These are phyloP conservation scores for Tetracladium marchalianum DNA, from an alignment of 495 filamentous ascomycete species.

Conservation along the genomic window DNA sequence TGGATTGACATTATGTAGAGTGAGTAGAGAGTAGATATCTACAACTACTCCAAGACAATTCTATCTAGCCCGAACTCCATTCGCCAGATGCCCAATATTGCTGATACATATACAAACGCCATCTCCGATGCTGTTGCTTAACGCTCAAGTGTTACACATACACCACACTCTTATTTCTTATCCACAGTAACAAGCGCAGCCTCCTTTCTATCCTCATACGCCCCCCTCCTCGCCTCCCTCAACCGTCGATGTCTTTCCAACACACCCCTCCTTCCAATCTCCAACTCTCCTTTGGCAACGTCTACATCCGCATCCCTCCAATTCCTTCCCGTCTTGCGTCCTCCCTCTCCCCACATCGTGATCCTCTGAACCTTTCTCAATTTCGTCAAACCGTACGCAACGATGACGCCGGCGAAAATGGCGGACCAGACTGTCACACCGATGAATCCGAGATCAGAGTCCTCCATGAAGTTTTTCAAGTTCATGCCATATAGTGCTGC, in stretches of 20 bases:
- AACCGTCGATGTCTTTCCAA: neutral
- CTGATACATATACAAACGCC: too few relatives aligned
- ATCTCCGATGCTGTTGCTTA: too few relatives aligned
- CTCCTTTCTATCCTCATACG: neutral
- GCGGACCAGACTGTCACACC: conserved; percentile 61
- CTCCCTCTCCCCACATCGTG: conserved; percentile 55
- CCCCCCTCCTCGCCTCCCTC: conserved; percentile 4
- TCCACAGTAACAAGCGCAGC: too few relatives aligned
- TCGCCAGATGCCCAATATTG: too few relatives aligned
- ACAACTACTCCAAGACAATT: too few relatives aligned
- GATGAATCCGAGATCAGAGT: conserved; percentile 81
- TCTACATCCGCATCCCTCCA: conserved; percentile 10
- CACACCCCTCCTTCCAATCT: conserved; percentile 3
- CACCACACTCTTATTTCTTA: too few relatives aligned
- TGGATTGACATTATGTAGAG: too few relatives aligned
- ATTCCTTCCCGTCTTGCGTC: conserved; percentile 8
- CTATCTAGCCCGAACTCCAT: too few relatives aligned
- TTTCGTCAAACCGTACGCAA: conserved; percentile 68
- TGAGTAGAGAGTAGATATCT: too few relatives aligned
- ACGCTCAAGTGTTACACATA: too few relatives aligned
- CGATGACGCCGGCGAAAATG: conserved; percentile 64
- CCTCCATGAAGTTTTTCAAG: conserved; percentile 96
- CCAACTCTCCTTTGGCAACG: neutral
- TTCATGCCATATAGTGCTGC: conserved; percentile 99
- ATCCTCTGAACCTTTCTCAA: conserved; percentile 81